Evolutionary conservation across 345 rosid species (phyloP).

Genomic region (Hirschfeldia incana): DNA sequence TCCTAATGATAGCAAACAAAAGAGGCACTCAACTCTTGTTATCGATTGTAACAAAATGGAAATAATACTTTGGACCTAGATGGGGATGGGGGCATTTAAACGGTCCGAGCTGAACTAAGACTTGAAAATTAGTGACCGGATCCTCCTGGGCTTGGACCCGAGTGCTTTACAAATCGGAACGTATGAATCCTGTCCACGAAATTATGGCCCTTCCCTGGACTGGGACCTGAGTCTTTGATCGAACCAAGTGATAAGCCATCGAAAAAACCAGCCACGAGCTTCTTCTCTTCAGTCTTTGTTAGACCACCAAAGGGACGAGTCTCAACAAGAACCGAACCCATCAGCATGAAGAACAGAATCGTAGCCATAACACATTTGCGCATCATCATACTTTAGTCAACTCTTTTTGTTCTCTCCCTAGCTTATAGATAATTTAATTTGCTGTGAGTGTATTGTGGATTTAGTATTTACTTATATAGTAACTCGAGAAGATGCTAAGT

Average conservation of each 20-base stretch:
- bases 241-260: slow-evolving; percentile 48
- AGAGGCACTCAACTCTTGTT: not conserved
- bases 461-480: slow-evolving; percentile 22
- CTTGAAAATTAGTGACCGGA: slow-evolving; percentile 37
- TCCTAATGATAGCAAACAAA: not conserved
- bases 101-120: slow-evolving; percentile 3
- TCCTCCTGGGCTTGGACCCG: slow-evolving; percentile 47
- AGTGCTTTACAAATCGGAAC: slow-evolving; percentile 39
- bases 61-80: not conserved
- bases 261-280: slow-evolving; percentile 36
- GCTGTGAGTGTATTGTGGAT: slow-evolving; percentile 7
- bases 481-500: slow-evolving; percentile 25
- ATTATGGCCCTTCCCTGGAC: slow-evolving; percentile 52
- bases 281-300: slow-evolving; percentile 18
- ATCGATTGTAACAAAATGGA: not conserved
- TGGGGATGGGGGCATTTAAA: not conserved
- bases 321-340: slow-evolving; percentile 31
- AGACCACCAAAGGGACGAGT: slow-evolving; percentile 43
- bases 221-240: slow-evolving; percentile 51
- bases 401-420: not conserved
- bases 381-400: slow-evolving; percentile 31
- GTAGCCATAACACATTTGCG: slow-evolving; percentile 17
- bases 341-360: slow-evolving; percentile 28
- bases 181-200: slow-evolving; percentile 19
- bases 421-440: not conserved